Base-by-base conservation (phyloP, 2,329 filamentous ascomycete species). In the Exophiala alcalophila region DNA sequence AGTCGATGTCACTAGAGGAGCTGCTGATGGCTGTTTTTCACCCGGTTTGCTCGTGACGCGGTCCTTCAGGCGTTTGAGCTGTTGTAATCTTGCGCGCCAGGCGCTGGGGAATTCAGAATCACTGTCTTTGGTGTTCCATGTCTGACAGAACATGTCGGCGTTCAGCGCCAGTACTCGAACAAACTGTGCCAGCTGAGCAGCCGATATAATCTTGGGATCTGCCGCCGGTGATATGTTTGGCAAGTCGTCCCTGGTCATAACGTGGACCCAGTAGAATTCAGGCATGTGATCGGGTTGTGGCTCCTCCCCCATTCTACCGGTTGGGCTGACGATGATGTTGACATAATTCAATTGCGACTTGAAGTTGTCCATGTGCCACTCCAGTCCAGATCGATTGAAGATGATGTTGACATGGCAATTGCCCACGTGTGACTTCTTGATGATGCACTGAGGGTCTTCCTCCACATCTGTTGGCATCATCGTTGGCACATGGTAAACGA, bases 381-480 rank as follows among this genome's bases (percentile, higher is more conserved):
- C 84, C 33, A 83, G 65, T n/a, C 92, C 91, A 2, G 90, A 96
- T 59, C 94, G 88, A 63, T 98, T 98, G 74, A 94, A 98, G 44
- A 98, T 84, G 56, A 98, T 94, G 61, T 95, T 97, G 61, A 98
- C 92, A 63, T 87, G 94, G 64, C 97, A 92, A 60, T 98, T 98
- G 44, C 92, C 92, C 48, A 97, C 92, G 60, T 97, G 94, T 2
- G 82, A 77, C 66, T 98, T 98, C 71, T 98, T 98, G 62, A 80
- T 76, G 49, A 83, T 81, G 59, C 84, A 88, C 49, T 80, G 76
- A 7, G 84, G 78, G 57, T 95, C 89, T 20, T 79, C 75, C 40
- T 88, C 80, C 10, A 83, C 70, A 59, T 94, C 78, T 7, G 88
- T 95, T 1, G 92, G 92, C 92, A 98, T 98, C 74, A 97, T 89